phyloP scores from a whole-genome alignment of 441 rosid species.

The Geranium incanum region DNA sequence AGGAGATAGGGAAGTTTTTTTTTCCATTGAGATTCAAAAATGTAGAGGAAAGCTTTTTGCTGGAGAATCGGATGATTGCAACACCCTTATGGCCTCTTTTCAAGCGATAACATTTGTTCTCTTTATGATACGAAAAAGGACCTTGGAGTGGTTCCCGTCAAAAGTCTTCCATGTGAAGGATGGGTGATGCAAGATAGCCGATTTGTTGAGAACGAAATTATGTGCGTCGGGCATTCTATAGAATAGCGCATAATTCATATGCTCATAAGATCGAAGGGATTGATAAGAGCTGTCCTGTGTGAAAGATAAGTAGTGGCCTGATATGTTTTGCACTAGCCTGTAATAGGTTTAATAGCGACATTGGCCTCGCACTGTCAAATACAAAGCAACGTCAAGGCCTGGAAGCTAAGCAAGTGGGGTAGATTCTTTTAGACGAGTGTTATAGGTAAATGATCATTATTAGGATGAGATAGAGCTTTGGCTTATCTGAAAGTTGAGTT shows the following conservation, averaged over 20 bases:
- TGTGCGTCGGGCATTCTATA: too few relatives aligned
- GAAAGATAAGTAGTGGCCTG: slow-evolving; percentile 9
- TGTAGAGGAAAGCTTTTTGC: too few relatives aligned
- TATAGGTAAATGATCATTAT: neutral
- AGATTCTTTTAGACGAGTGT: neutral
- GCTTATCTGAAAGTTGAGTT: slow-evolving; percentile 14
- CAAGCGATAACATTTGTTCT: too few relatives aligned
- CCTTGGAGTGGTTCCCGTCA: too few relatives aligned
- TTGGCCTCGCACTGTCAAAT: slow-evolving; percentile 10
- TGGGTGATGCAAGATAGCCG: neutral
- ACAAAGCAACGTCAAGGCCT: neutral
- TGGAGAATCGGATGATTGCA: too few relatives aligned
- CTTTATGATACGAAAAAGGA: too few relatives aligned
- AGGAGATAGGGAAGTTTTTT: too few relatives aligned
- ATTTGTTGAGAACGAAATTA: too few relatives aligned
- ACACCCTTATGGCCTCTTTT: too few relatives aligned
- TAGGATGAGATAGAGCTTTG: slow-evolving; percentile 8
- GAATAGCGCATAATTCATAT: too few relatives aligned
- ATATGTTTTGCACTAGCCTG: neutral
- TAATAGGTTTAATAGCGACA: slow-evolving; percentile 13
- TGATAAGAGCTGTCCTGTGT: slow-evolving; percentile 13
- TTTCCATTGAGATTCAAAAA: too few relatives aligned
- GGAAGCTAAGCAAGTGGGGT: neutral
- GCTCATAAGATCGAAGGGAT: neutral
- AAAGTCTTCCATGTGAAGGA: too few relatives aligned